Evolutionary conservation across 768 basidiomycete genomes (phyloP).

Genomic region (Lactarius trivialis): DNA sequence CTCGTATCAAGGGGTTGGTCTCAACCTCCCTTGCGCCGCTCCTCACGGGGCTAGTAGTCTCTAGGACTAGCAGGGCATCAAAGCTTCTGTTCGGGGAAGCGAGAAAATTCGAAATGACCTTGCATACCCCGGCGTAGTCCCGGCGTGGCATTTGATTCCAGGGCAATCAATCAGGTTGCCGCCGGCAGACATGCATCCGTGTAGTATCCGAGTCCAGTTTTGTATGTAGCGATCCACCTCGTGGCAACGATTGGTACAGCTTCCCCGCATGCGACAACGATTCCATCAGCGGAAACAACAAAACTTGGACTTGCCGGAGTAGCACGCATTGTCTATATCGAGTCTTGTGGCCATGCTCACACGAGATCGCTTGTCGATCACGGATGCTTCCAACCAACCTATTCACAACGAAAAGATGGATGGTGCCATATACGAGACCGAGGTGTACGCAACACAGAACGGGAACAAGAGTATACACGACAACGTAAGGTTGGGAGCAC

Average conservation of each 20-base stretch:
- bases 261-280: neutral
- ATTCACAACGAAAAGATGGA: neutral
- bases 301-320: neutral
- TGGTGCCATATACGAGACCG: conserved; percentile 6
- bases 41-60: neutral
- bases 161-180: neutral
- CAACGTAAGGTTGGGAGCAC: neutral
- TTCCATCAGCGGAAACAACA: neutral
- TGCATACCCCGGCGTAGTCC: no score
- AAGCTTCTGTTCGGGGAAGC: neutral
- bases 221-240: no score
- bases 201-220: no score
- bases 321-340: neutral
- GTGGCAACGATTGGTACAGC: neutral
- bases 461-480: neutral
- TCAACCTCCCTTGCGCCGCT: no score
- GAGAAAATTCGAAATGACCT: neutral
- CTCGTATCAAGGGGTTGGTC: no score
- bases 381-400: neutral
- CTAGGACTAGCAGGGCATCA: neutral
- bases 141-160: neutral
- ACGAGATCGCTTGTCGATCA: neutral
- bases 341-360: neutral
- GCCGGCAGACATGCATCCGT: neutral
- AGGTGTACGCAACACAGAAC: neutral